These are phyloP conservation scores for Chaetomium sp. DNA, from an alignment of 2,329 filamentous ascomycete genomes.

Conservation along the genomic window DNA sequence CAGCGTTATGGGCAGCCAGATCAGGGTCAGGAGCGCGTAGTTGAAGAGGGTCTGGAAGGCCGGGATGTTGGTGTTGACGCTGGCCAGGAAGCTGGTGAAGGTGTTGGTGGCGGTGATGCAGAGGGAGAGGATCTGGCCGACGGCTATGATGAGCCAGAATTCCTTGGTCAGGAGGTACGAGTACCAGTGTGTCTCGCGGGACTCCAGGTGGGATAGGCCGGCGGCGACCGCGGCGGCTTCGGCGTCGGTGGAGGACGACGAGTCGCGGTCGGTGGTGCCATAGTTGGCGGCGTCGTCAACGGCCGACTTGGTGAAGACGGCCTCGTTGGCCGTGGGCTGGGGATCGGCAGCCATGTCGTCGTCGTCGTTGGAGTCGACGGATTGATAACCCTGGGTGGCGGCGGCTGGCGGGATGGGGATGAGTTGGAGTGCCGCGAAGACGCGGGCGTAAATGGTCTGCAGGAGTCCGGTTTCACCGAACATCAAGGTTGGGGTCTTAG, in stretches of 20 bases:
- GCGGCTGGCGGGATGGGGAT: background rate
- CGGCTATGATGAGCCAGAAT: slow-evolving; percentile 79
- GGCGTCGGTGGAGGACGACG: slow-evolving; percentile 15
- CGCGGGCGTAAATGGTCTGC: slow-evolving; percentile 9
- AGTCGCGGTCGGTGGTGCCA: slow-evolving; percentile 30
- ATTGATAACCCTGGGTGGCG: slow-evolving; percentile 1
- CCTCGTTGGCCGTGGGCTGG: slow-evolving; percentile 20
- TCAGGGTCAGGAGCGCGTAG: slow-evolving; percentile 78
- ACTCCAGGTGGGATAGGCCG: slow-evolving; percentile 50
- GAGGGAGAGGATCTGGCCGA: slow-evolving; percentile 84
- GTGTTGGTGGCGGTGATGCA: slow-evolving; percentile 94
- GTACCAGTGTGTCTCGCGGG: slow-evolving; percentile 60
- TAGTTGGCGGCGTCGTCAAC: slow-evolving; percentile 35
- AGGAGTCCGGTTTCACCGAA: slow-evolving; percentile 1
- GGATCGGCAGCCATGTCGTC: slow-evolving; percentile 18
- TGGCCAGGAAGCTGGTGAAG: slow-evolving; percentile 73
- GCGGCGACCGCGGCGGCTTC: slow-evolving; percentile 28
- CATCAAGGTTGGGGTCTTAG: slow-evolving; percentile 8
- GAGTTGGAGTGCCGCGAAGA: slow-evolving; percentile 4
- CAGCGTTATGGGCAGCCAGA: slow-evolving; percentile 80
- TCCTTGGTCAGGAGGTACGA: slow-evolving; percentile 80
- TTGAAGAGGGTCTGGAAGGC: slow-evolving; percentile 97
- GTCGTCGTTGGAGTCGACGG: slow-evolving; percentile 6
- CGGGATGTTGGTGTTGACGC: slow-evolving; percentile 74
- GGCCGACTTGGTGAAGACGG: slow-evolving; percentile 36